Conservation (phyloP, 768 basidiomycete species). For the Tricholoma flavovirens region DNA sequence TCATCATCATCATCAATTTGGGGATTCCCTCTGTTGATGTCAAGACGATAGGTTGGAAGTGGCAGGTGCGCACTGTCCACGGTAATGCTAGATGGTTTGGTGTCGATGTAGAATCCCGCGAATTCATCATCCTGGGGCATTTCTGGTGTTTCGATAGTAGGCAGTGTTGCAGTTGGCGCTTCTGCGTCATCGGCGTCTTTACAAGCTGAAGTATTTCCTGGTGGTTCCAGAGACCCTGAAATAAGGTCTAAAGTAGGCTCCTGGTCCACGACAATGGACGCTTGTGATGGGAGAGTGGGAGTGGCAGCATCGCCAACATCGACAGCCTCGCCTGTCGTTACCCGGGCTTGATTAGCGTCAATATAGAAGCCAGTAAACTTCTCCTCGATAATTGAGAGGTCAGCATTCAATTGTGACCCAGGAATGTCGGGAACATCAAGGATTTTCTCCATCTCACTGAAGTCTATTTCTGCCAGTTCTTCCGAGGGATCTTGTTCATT, state of each 20-base stretch:
- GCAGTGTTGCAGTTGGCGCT: not conserved
- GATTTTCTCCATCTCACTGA: slow-evolving; percentile 51
- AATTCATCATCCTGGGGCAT: not conserved
- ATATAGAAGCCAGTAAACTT: slow-evolving; percentile 31
- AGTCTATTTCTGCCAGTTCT: slow-evolving; percentile 57
- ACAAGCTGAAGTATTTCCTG: not conserved
- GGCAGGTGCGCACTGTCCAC: slow-evolving; percentile 10
- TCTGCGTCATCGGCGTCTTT: not conserved
- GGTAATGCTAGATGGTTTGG: slow-evolving; percentile 22
- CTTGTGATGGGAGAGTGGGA: not conserved
- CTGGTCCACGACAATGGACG: not conserved
- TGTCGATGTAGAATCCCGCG: slow-evolving; percentile 36
- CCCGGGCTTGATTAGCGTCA: not conserved
- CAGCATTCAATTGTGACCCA: slow-evolving; percentile 9
- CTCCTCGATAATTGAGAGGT: slow-evolving; percentile 23
- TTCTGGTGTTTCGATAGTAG: not conserved
- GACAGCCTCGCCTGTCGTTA: not conserved
- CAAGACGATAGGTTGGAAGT: not conserved
- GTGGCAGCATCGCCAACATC: not conserved
- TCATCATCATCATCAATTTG: slow-evolving; percentile 50
- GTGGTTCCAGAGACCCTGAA: not conserved
- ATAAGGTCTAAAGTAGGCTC: not conserved
- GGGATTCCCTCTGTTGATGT: not conserved
- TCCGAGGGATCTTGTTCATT: slow-evolving; percentile 27
- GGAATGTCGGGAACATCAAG: slow-evolving; percentile 23